A percentile compares a stretch with the other conserved stretches of the same genome.
Conservation (phyloP, 441 rosid genomes). For the Mallotus repandus region DNA sequence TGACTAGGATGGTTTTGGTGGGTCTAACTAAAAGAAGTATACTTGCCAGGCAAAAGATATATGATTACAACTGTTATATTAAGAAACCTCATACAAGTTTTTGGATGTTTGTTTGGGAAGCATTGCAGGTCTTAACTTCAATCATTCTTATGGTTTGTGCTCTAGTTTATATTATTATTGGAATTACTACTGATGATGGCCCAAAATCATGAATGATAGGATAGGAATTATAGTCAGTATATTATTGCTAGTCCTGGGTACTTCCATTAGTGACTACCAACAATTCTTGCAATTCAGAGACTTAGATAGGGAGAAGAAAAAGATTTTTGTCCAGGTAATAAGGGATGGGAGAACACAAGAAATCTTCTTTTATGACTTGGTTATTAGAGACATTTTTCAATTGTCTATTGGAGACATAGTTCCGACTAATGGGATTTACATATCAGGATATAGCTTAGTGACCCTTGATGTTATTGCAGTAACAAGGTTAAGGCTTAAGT, state of each 20-base stretch:
- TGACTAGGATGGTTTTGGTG: too few species aligned
- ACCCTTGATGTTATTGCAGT: neutral
- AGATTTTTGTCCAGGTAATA: constrained; percentile 36
- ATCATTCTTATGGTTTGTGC: constrained; percentile 49
- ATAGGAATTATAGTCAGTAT: constrained; percentile 48
- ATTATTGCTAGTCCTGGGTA: constrained; percentile 37
- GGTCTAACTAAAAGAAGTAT: neutral
- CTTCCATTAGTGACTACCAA: constrained; percentile 44
- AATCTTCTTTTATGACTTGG: constrained; percentile 41
- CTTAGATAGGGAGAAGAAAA: constrained; percentile 39
- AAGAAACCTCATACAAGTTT: constrained; percentile 74
- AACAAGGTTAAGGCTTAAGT: too few species aligned
- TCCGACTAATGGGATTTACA: constrained; percentile 51
- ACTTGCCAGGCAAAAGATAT: constrained; percentile 49
- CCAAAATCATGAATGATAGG: constrained; percentile 52
- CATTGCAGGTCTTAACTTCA: constrained; percentile 45
- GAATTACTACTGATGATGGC: constrained; percentile 43
- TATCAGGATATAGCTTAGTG: constrained; percentile 45
- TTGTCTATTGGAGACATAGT: constrained; percentile 50
- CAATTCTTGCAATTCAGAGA: constrained; percentile 41
- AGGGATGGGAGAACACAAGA: constrained; percentile 37
- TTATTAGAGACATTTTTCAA: constrained; percentile 47
- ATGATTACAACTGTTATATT: constrained; percentile 62
- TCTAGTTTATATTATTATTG: constrained; percentile 42
- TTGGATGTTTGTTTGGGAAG: constrained; percentile 41